Evolutionary conservation across 2,329 filamentous ascomycete species (phyloP).

Genomic region (Fusarium poae): DNA sequence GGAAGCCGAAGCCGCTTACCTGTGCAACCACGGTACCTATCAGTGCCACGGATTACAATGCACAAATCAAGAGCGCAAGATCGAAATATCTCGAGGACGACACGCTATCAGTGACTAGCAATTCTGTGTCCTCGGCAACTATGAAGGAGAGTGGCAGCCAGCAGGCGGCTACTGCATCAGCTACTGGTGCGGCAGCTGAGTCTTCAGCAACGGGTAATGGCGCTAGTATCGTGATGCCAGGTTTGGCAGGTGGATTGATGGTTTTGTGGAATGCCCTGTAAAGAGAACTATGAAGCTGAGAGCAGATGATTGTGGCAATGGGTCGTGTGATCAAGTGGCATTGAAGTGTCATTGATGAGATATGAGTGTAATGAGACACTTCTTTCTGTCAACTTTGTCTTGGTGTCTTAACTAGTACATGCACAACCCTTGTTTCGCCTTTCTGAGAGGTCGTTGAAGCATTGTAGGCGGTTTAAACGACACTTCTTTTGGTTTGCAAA

Average conservation of each 20-base stretch:
- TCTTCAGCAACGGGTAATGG: not conserved
- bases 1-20: slow-evolving; percentile 4
- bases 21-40: slow-evolving; percentile 14
- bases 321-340: too few relatives aligned
- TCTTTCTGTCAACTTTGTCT: not conserved
- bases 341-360: not conserved
- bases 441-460: not conserved
- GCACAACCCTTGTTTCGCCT: not conserved
- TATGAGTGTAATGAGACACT: not conserved
- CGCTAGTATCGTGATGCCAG: not conserved
- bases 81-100: slow-evolving; percentile 9
- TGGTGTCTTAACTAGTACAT: not conserved
- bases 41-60: slow-evolving; percentile 12
- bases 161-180: not conserved
- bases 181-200: not conserved
- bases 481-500: not conserved
- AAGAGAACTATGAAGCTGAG: not conserved
- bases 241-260: not conserved
- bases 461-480: not conserved
- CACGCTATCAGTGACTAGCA: not conserved
- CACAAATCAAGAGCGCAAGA: slow-evolving; percentile 17
- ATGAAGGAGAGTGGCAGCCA: not conserved
- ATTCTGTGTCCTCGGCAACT: not conserved
- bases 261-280: slow-evolving; percentile 10
- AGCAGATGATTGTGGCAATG: not conserved